A percentile compares a stretch with the other conserved stretches of the same genome.
These are phyloP conservation scores for Drechslerella stenobrocha DNA, from an alignment of 2,329 filamentous ascomycete species.

Conservation along the genomic window DNA sequence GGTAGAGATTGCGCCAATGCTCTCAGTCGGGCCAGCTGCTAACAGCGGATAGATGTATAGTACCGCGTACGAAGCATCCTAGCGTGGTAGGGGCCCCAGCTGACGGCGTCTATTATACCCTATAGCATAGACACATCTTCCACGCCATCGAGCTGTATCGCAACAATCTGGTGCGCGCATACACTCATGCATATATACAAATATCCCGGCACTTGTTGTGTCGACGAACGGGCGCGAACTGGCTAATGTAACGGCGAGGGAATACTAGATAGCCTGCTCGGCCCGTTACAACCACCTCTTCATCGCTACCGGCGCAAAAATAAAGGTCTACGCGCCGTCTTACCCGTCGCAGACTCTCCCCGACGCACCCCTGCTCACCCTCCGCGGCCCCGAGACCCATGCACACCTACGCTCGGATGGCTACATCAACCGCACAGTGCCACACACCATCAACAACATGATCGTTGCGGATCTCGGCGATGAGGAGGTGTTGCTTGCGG, in stretches of 20 bases:
- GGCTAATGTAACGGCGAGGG: conserved; percentile 11
- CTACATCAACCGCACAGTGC: conserved; percentile 60
- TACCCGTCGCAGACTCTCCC: conserved; percentile 61
- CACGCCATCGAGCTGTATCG: conserved; percentile 31
- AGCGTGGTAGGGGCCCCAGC: not conserved
- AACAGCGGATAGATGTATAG: no score
- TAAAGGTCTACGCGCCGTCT: conserved; percentile 64
- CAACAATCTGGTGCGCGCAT: conserved; percentile 27
- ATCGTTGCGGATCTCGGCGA: conserved; percentile 70
- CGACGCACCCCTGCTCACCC: conserved; percentile 58
- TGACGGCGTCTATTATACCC: conserved; percentile 1
- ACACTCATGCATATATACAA: no score
- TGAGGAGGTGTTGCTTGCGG: conserved; percentile 69
- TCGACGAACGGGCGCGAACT: not conserved
- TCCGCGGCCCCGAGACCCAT: conserved; percentile 58
- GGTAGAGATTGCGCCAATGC: conserved; percentile 6
- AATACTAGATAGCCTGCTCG: conserved; percentile 51
- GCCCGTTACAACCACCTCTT: conserved; percentile 56
- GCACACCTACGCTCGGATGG: conserved; percentile 59
- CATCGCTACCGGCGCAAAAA: conserved; percentile 62
- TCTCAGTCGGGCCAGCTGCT: no score
- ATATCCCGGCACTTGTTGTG: no score
- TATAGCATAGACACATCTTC: conserved; percentile 13
- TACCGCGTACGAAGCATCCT: no score
- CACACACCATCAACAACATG: conserved; percentile 71